Base-by-base conservation (phyloP, 1,284 basidiomycete genomes). In the Cryptococcus sp. region DNA sequence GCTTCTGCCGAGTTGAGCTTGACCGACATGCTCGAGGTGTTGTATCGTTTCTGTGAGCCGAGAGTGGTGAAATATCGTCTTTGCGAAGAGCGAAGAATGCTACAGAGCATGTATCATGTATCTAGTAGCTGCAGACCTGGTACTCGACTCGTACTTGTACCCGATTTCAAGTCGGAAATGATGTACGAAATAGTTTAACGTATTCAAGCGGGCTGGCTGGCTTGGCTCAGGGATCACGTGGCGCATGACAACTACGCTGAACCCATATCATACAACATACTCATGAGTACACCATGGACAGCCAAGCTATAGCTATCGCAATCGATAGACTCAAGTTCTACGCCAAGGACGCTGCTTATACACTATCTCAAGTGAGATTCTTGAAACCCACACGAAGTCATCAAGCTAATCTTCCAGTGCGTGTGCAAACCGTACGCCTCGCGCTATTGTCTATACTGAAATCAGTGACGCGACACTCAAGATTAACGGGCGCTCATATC, bases 401-500 rank as follows among this genome's bases (percentile, higher is more conserved):
- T 14, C 11, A 31, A n/a, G 36, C 48, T 45, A 32, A 53, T 21
- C 23, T 14, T 13, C 4, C 57, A 75, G 67, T 75, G 72, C 52
- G 67, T 77, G 48, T 76, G 75, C 64, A 69, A 68, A 55, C 75
- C 75, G 71, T 73, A 43, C 57, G 69, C 63, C 10, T 34, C n/a
- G 18, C 40, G 11, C 24, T 14, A 4, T 48, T 46, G 46, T 25
- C 43, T n/a, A 46, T 32, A 48, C 53, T 58, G n/a, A 56, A 52
- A 11, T 22, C 56, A 74, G 71, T 1, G 70, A 73, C 49, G 72
- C 72, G 7, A 90, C 85, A 55, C 81, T 94, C 57, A 93, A 94
- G 77, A 91, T 97, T 61, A 94, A 94, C 64, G 92, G 92, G 24
- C 81, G 92, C 64, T 88, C 86, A 46, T 96, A 91, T 77, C 87